Base-by-base conservation (phyloP, 257 asterid species). In the Nicotiana obtusifolia region DNA sequence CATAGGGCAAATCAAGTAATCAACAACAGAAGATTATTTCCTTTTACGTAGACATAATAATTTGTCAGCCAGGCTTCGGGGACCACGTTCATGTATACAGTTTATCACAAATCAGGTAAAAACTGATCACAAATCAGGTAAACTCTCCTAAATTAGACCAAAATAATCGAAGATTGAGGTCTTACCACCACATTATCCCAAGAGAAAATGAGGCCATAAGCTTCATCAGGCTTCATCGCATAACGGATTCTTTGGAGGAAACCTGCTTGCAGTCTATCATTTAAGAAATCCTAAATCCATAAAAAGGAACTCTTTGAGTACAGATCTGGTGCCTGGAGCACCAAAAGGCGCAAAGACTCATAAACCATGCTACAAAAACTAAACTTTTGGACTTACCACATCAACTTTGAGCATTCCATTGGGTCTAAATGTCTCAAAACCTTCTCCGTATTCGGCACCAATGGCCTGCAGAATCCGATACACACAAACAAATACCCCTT, bases 391-490 rank as follows among this genome's bases (percentile, higher is more conserved):
- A 77, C 89, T 82, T 84, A 95, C 99, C 95, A 95, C 99, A 47
- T 95, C 99, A 80, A 95, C 94, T 92, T 96, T 96, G 76, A 96
- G 93, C 22, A 92, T 97, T 56, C 98, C 98, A 81, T 94, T 94
- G 4, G 95, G 92, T 82, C 98, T 86, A 88, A 96, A 94, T 53
- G 97, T 94, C 91, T 94, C 98, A 78, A 96, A 96, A 49, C 98
- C 99, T 89, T 96, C 98, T 59, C 99, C 98, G 82, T 96, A 96
- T 89, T 96, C 99, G 80, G 99, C 98, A 83, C 98, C 99, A 86
- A 94, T 94, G n/a, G 89, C 97, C 99, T 95, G 86, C 16, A 56
- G 54, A 17, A 76, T 37, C 54, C 49, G 13, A 85, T 15, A 67
- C 78, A 75, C 67, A 28, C 28, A 13, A 28, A 66, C 4, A 30